A percentile compares a stretch with the other conserved stretches of the same genome.
Evolutionary conservation across 495 filamentous ascomycete genomes (phyloP).

Genomic region (Glutinoglossum americanum): DNA sequence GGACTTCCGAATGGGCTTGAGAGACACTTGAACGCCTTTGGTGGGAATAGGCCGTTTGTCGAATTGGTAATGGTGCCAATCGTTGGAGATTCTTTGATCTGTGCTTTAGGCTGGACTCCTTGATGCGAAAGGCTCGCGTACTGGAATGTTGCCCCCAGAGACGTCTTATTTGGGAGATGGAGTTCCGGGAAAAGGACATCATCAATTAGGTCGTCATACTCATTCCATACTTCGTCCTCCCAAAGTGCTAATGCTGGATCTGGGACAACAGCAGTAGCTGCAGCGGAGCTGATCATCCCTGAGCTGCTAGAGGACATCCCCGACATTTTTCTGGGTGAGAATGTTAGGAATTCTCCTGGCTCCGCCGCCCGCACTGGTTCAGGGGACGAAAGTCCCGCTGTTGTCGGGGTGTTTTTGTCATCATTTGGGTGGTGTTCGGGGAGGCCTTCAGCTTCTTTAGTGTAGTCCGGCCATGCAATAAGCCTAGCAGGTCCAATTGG

Average conservation of each 20-base stretch:
- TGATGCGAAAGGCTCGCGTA: constrained; percentile 2
- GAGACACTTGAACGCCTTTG: background rate
- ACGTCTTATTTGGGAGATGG: constrained; percentile 12
- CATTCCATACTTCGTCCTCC: constrained; percentile 85
- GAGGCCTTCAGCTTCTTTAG: background rate
- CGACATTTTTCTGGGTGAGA: constrained; percentile 50
- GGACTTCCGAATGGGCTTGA: constrained; percentile 1
- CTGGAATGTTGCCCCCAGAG: constrained; percentile 23
- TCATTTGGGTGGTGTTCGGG: background rate
- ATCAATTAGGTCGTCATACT: constrained; percentile 80
- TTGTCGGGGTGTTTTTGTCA: background rate
- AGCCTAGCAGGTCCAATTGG: background rate
- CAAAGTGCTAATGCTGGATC: constrained; percentile 31
- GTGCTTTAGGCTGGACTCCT: constrained; percentile 6
- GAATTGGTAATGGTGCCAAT: constrained; percentile 2
- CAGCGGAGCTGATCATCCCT: constrained; percentile 28
- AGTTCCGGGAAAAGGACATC: constrained; percentile 34
- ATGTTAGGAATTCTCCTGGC: constrained; percentile 40
- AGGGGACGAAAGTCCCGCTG: background rate
- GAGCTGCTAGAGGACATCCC: constrained; percentile 49
- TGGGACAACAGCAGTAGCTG: constrained; percentile 41
- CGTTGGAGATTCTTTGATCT: constrained; percentile 13
- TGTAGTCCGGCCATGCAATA: background rate
- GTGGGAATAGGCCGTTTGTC: background rate
- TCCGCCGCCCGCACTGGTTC: background rate